Evolutionary conservation across 345 rosid species (phyloP).

Genomic region (Aquilaria sinensis): DNA sequence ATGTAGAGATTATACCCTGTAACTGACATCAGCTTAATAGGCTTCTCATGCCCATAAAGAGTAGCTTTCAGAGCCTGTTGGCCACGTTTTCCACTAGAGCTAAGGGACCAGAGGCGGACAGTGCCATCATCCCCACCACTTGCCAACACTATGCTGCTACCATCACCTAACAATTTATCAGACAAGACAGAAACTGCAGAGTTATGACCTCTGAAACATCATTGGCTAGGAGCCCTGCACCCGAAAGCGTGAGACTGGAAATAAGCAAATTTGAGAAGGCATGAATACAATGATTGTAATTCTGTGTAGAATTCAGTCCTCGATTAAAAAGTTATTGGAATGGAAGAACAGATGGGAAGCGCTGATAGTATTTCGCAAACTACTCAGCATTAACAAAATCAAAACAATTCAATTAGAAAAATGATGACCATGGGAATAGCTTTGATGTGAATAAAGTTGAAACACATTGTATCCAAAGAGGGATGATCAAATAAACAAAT

Average conservation of each 20-base stretch:
- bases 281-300: not conserved
- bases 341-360: not conserved
- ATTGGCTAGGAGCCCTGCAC: constrained; percentile 45
- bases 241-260: constrained; percentile 5
- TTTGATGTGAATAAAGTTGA: not conserved
- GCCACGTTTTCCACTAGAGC: constrained; percentile 49
- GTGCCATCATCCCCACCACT: constrained; percentile 77
- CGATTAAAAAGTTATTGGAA: not conserved
- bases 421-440: too few species aligned
- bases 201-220: constrained; percentile 52
- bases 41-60: constrained; percentile 53
- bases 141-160: constrained; percentile 35
- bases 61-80: constrained; percentile 58
- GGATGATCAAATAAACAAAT: not conserved
- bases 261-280: not conserved
- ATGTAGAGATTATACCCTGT: constrained; percentile 38
- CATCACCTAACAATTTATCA: constrained; percentile 52
- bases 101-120: constrained; percentile 64
- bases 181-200: constrained; percentile 54
- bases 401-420: constrained; percentile 1
- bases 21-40: constrained; percentile 50
- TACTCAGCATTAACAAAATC: not conserved
- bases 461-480: not conserved
- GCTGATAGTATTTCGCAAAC: not conserved
- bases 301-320: not conserved